Base-by-base conservation (phyloP, 176 grass and related monocot species). In the Carex pumila region DNA sequence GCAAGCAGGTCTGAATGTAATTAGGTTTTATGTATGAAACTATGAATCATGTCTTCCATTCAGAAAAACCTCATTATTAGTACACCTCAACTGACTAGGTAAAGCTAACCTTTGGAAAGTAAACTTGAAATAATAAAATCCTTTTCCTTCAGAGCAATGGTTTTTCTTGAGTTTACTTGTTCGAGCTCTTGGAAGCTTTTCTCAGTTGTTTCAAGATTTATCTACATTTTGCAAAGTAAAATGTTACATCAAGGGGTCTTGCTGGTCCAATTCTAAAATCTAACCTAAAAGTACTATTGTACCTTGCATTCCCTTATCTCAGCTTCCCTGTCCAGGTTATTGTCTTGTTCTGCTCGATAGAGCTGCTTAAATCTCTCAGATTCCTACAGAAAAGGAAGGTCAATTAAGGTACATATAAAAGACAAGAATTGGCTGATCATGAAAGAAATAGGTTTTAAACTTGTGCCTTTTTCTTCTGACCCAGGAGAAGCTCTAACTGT, bases 51-150 rank as follows among this genome's bases (percentile, higher is more conserved):
- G 19, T 13, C 45, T 29, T 15, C 43, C 2, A 75, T 3, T 75
- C 43, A 47, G 43, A 7, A 47, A 53, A 29, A 1, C 45, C 21
- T 82, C n/a, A 32, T 12, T 67, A 82, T 8, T 71, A 22, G 73
- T 21, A 65, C 10, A 79, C 13, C 12, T n/a, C 68, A 80, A 29
- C 18, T 6, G 19, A 50, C 47, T 49, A 79, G 21, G 57, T 57
- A 82, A 77, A 57, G 89, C 69, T 86, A 91, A 97, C 94, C 90
- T 21, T 83, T 52, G 80, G 4, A 10, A 47, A 97, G 72, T 90
- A 97, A 88, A 56, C 85, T 89, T 86, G 94, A 92, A 47, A 97
- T 97, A 80, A 97, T 79, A 82, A 86, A 94, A 22, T 92, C 92
- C 80, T 92, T 97, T 90, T 94, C 90, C 83, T 92, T 92, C 6